A percentile compares a stretch with the other conserved stretches of the same genome.
These are phyloP conservation scores for Solanum microdontum DNA, from an alignment of 257 asterid species.

Conservation along the genomic window DNA sequence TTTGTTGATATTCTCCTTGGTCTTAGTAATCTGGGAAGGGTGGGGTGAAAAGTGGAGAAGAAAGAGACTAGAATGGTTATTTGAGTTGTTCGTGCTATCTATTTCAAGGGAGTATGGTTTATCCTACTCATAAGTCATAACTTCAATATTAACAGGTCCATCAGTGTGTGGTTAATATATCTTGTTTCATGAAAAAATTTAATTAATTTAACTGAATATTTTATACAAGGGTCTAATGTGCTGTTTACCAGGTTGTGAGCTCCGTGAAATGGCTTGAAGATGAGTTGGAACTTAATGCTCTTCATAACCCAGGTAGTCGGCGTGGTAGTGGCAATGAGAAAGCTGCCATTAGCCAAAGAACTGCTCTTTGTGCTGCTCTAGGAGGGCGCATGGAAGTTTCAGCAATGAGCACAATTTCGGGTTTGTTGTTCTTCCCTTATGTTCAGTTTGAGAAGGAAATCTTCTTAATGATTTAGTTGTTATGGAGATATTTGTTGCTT, in stretches of 20 bases:
- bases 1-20: background rate
- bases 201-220: constrained; percentile 6
- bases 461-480: background rate
- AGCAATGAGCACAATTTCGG: constrained; percentile 84
- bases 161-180: background rate
- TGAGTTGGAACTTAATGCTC: constrained; percentile 98
- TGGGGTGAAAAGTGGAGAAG: background rate
- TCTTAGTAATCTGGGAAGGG: background rate
- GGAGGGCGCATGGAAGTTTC: constrained; percentile 96
- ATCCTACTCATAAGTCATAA: background rate
- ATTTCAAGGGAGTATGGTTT: background rate
- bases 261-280: constrained; percentile 99
- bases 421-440: constrained; percentile 20
- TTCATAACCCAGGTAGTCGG: constrained; percentile 94
- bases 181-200: background rate
- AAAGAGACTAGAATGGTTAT: background rate
- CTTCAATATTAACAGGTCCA: background rate
- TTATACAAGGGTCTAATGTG: background rate
- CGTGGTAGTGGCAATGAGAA: constrained; percentile 92
- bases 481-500: background rate
- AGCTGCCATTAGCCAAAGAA: constrained; percentile 85
- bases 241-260: constrained; percentile 76
- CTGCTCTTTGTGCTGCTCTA: constrained; percentile 94
- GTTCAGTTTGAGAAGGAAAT: constrained; percentile 5
- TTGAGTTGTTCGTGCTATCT: background rate